Evolutionary conservation across 208 protist species (phyloP).

Genomic region (Crithidia acanthocephali): DNA sequence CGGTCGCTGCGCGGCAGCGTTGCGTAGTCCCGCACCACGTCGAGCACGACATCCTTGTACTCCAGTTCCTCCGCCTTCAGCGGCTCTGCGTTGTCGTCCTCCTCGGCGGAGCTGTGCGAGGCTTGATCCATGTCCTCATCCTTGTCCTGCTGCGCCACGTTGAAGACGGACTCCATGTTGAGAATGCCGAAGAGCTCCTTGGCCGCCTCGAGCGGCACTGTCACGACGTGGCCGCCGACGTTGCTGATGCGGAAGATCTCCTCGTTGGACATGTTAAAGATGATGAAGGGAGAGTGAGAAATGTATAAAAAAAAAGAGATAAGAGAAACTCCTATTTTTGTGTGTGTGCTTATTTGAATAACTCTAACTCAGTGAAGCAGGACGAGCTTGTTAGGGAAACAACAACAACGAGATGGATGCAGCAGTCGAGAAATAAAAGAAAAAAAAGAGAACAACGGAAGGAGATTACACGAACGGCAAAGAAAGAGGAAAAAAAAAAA

Average conservation of each 20-base stretch:
- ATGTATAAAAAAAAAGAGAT: background rate
- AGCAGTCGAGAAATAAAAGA: too few relatives aligned
- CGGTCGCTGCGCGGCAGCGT: conserved; percentile 28
- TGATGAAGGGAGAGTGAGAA: too few relatives aligned
- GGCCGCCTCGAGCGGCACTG: conserved; percentile 39
- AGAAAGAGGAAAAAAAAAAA: too few relatives aligned
- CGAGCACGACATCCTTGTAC: conserved; percentile 39
- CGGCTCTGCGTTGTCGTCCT: conserved; percentile 27
- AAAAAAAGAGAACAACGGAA: too few relatives aligned
- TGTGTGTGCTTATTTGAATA: conserved; percentile 15
- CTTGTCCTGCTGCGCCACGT: conserved; percentile 27
- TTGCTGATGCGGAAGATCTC: conserved; percentile 36
- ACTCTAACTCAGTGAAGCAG: too few relatives aligned
- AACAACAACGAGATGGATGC: too few relatives aligned
- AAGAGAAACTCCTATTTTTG: background rate
- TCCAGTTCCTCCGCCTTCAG: conserved; percentile 49
- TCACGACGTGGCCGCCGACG: conserved; percentile 27
- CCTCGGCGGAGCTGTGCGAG: conserved; percentile 27
- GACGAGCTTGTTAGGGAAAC: too few relatives aligned
- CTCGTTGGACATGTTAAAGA: conserved; percentile 26
- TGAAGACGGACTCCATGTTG: conserved; percentile 34
- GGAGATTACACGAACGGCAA: too few relatives aligned
- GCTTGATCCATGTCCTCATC: conserved; percentile 11
- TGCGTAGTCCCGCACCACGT: conserved; percentile 41
- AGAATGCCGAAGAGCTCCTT: conserved; percentile 40